A percentile compares a stretch with the other conserved stretches of the same genome.
phyloP scores from a whole-genome alignment of 139 green algal genomes.

The Pseudopediastrum boryanum region DNA sequence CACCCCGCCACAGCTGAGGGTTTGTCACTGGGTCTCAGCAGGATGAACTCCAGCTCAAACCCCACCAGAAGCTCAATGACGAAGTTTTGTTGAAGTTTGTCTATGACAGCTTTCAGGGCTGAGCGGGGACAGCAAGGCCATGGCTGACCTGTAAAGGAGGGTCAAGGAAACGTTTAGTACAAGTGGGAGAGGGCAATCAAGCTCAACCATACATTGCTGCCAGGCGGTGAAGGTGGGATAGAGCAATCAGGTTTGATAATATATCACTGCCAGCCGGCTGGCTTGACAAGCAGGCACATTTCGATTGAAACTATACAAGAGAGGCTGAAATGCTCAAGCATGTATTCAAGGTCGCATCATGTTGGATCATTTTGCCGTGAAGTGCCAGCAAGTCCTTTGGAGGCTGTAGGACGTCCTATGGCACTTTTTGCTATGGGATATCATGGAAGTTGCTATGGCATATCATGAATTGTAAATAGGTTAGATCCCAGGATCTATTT shows the following conservation, averaged over 20 bases:
- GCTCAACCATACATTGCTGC: not conserved
- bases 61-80: slow-evolving; percentile 40
- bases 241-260: not conserved
- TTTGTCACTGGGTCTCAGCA: slow-evolving; percentile 38
- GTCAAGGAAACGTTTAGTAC: not conserved
- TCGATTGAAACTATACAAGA: not conserved
- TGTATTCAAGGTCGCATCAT: no score
- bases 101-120: slow-evolving; percentile 38
- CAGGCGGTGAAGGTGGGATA: not conserved
- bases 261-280: slow-evolving; percentile 3
- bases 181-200: not conserved
- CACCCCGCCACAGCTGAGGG: not conserved
- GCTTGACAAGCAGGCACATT: not conserved
- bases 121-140: slow-evolving; percentile 54
- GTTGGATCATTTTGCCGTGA: no score
- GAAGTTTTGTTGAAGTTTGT: not conserved
- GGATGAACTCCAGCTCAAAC: slow-evolving; percentile 65
- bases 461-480: no score
- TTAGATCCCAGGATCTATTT: no score
- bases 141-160: not conserved
- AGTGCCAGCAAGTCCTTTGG: no score
- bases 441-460: no score
- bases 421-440: no score
- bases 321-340: no score
- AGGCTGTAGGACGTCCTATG: no score